These are phyloP conservation scores for Candida jianshihensis DNA, from an alignment of 805 yeast genomes.

Conservation along the genomic window DNA sequence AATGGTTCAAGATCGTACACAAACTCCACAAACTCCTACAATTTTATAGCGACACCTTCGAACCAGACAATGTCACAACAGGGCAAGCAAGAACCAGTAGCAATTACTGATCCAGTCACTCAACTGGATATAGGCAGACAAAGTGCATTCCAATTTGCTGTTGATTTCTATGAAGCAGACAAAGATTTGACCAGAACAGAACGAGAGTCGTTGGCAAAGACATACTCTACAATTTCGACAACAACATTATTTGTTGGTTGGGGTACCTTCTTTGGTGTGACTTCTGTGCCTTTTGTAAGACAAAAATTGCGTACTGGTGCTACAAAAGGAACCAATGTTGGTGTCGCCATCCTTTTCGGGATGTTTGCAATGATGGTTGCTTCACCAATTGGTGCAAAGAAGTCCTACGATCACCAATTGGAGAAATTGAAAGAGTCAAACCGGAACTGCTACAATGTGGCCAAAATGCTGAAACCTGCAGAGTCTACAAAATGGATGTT, in stretches of 20 bases:
- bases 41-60: not conserved
- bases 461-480: conserved; percentile 24
- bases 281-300: conserved; percentile 35
- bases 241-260: conserved; percentile 32
- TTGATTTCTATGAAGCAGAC: conserved; percentile 44
- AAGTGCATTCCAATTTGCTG: conserved; percentile 35
- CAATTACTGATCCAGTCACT: not conserved
- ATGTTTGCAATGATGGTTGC: conserved; percentile 30
- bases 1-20: too few relatives aligned
- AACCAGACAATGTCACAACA: not conserved
- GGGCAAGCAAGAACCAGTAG: not conserved
- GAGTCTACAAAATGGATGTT: conserved; percentile 38
- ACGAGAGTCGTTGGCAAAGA: conserved; percentile 32
- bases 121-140: conserved; percentile 11
- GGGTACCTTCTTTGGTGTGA: conserved; percentile 34
- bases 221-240: conserved; percentile 30
- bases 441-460: conserved; percentile 26
- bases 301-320: conserved; percentile 28
- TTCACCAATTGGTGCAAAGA: conserved; percentile 25
- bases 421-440: conserved; percentile 24
- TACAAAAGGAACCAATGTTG: conserved; percentile 32
- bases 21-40: too few relatives aligned
- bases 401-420: conserved; percentile 27
- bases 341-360: conserved; percentile 35
- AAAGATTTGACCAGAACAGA: conserved; percentile 34